Percentiles rank a stretch among this genome's conserved stretches.
phyloP scores from a whole-genome alignment of 192 early-diverging fungal species.

The Coemansia sp. region DNA sequence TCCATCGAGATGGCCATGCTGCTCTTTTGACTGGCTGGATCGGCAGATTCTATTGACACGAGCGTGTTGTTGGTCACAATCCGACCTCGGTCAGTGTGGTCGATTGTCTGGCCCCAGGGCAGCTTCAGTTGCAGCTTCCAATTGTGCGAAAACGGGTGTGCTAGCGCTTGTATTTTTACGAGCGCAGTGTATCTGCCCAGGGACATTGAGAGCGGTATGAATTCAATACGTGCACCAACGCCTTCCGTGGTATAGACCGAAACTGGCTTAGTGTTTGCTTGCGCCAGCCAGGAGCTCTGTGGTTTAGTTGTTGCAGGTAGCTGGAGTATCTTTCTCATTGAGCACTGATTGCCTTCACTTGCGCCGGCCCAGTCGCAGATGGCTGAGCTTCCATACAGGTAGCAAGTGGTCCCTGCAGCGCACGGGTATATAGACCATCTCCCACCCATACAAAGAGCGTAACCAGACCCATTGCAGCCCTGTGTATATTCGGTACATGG shows the following conservation, averaged over 20 bases:
- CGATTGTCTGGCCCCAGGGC: slow-evolving; percentile 42
- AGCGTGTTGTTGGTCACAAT: slow-evolving; percentile 18
- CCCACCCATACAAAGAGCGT: slow-evolving; percentile 52
- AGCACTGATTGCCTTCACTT: slow-evolving; percentile 31
- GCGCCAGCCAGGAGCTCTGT: slow-evolving; percentile 22
- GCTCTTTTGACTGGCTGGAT: not conserved
- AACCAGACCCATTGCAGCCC: slow-evolving; percentile 50
- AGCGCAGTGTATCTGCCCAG: slow-evolving; percentile 42
- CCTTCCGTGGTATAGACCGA: slow-evolving; percentile 34
- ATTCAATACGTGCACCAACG: slow-evolving; percentile 37
- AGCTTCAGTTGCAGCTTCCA: slow-evolving; percentile 47
- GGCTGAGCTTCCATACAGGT: slow-evolving; percentile 31
- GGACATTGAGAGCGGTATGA: slow-evolving; percentile 29
- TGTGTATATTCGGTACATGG: slow-evolving; percentile 46
- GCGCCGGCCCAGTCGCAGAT: slow-evolving; percentile 49
- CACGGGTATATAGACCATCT: slow-evolving; percentile 54
- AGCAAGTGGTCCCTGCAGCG: slow-evolving; percentile 53
- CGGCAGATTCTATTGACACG: slow-evolving; percentile 17
- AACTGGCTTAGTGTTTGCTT: slow-evolving; percentile 30
- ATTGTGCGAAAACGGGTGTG: slow-evolving; percentile 40
- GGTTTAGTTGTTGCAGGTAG: slow-evolving; percentile 29
- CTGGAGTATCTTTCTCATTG: slow-evolving; percentile 25
- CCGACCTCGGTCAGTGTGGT: slow-evolving; percentile 37
- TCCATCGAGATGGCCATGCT: slow-evolving; percentile 40
- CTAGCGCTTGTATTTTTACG: slow-evolving; percentile 49